A percentile compares a stretch with the other conserved stretches of the same genome.
These are phyloP conservation scores for Alloascoidea hylecoeti DNA, from an alignment of 805 yeast genomes.

Conservation along the genomic window DNA sequence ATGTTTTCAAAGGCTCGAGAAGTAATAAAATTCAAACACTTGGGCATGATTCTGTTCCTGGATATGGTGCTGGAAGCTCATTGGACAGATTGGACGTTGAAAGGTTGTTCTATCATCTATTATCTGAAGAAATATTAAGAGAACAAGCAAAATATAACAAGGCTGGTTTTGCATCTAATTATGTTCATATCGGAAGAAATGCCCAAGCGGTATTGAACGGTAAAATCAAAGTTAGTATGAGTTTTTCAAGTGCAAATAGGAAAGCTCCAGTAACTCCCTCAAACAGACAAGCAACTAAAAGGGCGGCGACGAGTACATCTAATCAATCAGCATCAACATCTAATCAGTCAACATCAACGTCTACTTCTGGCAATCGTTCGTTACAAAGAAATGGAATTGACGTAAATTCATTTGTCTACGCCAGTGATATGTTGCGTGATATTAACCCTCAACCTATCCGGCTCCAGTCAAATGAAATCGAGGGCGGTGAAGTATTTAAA, in stretches of 20 bases:
- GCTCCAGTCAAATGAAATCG: not conserved
- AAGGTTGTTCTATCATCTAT: conserved; percentile 66
- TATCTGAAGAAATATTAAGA: conserved; percentile 46
- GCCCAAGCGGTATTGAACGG: conserved; percentile 34
- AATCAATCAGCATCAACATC: too few relatives aligned
- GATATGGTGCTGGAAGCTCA: conserved; percentile 58
- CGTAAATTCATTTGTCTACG: too few relatives aligned
- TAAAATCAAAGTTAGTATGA: conserved; percentile 31
- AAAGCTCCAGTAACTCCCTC: conserved; percentile 11
- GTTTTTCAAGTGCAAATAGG: conserved; percentile 23
- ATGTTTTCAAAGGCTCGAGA: conserved; percentile 64
- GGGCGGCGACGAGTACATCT: conserved; percentile 4
- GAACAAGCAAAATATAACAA: conserved; percentile 64
- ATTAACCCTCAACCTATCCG: too few relatives aligned
- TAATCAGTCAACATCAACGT: too few relatives aligned
- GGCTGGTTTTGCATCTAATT: conserved; percentile 72
- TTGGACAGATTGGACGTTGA: conserved; percentile 61
- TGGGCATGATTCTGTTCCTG: conserved; percentile 46
- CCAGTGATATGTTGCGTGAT: not conserved
- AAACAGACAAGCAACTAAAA: conserved; percentile 5
- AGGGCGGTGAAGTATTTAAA: not conserved
- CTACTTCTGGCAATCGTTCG: too few relatives aligned
- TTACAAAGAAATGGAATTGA: too few relatives aligned
- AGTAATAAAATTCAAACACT: conserved; percentile 42
- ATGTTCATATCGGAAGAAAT: conserved; percentile 48